These are phyloP conservation scores for Persicaria tinctoria DNA, from an alignment of 148 eudicot species.

Conservation along the genomic window DNA sequence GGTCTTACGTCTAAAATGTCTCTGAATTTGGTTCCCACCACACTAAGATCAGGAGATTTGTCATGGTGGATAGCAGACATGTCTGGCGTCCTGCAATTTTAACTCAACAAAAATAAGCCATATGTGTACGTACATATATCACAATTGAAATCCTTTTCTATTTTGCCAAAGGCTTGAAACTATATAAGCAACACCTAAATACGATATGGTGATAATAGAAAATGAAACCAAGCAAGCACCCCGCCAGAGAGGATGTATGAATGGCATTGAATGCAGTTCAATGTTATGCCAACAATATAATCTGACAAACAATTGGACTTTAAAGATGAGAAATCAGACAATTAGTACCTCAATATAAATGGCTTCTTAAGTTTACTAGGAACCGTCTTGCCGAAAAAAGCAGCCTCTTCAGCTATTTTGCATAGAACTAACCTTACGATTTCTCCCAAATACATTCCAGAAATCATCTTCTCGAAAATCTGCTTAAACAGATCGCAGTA, in stretches of 20 bases:
- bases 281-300: too few species aligned
- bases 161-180: too few species aligned
- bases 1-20: conserved; percentile 44
- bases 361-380: conserved; percentile 37
- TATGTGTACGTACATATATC: too few species aligned
- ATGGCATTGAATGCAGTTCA: too few species aligned
- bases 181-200: too few species aligned
- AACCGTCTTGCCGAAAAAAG: conserved; percentile 37
- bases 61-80: conserved; percentile 78
- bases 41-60: conserved; percentile 50
- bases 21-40: conserved; percentile 42
- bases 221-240: too few species aligned
- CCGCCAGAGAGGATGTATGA: too few species aligned
- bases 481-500: conserved; percentile 9
- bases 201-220: too few species aligned
- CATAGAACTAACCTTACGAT: conserved; percentile 40
- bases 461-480: conserved; percentile 57
- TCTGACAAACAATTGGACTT: too few species aligned
- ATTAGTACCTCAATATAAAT: conserved; percentile 40
- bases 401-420: conserved; percentile 44
- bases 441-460: conserved; percentile 60
- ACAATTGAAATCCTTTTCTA: too few species aligned
- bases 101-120: background rate
- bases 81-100: conserved; percentile 47
- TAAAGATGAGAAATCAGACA: background rate